Conservation (phyloP, 1,284 basidiomycete species). For the Malassezia arunalokei region DNA sequence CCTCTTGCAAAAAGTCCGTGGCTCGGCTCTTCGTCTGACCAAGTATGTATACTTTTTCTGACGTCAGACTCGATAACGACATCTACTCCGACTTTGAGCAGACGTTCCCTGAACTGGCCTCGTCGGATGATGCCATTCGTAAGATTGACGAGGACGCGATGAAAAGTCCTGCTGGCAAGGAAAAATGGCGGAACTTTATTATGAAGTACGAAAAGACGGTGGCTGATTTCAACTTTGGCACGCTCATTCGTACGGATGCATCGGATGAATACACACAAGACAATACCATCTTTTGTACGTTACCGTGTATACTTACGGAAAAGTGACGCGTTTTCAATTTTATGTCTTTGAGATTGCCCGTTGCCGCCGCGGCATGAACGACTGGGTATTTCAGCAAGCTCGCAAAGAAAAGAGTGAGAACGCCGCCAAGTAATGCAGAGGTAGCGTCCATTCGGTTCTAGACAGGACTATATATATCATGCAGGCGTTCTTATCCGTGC, state of each 20-base stretch:
- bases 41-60: constrained; percentile 50
- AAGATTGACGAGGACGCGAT: constrained; percentile 83
- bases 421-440: too few species aligned
- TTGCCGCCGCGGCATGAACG: constrained; percentile 82
- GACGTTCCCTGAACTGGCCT: constrained; percentile 63
- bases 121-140: constrained; percentile 48
- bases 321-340: constrained; percentile 57
- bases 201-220: constrained; percentile 59
- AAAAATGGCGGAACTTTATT: constrained; percentile 82
- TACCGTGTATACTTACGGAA: neutral
- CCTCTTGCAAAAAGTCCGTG: constrained; percentile 68
- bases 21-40: constrained; percentile 65
- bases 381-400: constrained; percentile 53
- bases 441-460: neutral
- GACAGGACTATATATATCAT: neutral
- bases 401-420: constrained; percentile 18
- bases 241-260: constrained; percentile 72
- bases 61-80: constrained; percentile 21
- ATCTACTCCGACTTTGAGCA: constrained; percentile 66
- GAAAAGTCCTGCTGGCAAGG: constrained; percentile 83
- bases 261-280: constrained; percentile 73
- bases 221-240: constrained; percentile 94
- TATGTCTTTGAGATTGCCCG: constrained; percentile 89
- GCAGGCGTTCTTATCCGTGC: neutral
- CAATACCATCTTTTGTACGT: constrained; percentile 84